These are phyloP conservation scores for Nigrospora oryzae DNA, from an alignment of 2,329 filamentous ascomycete genomes.

Conservation along the genomic window DNA sequence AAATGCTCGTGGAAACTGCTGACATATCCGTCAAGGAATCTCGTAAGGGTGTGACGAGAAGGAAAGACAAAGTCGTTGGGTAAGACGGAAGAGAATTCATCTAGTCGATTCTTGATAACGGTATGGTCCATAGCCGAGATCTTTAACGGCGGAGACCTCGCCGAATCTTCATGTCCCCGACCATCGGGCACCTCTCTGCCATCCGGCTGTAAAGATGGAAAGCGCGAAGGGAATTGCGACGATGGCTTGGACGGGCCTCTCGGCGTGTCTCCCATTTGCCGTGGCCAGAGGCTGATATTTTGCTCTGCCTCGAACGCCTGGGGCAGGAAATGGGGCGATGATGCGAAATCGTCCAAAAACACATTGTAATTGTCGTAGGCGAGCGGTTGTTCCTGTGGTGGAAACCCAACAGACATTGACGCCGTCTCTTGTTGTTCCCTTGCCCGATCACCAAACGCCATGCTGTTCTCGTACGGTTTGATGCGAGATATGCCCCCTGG, in stretches of 20 bases:
- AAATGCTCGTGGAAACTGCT: constrained; percentile 54
- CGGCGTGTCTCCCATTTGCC: constrained; percentile 27
- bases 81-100: constrained; percentile 52
- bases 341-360: constrained; percentile 48
- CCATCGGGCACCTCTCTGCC: constrained; percentile 33
- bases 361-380: constrained; percentile 49
- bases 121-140: constrained; percentile 47
- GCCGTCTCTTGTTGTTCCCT: constrained; percentile 33
- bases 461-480: constrained; percentile 40
- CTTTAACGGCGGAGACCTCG: constrained; percentile 29
- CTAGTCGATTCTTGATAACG: constrained; percentile 48
- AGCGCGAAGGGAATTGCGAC: constrained; percentile 45
- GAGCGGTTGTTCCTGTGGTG: constrained; percentile 27
- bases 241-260: constrained; percentile 36
- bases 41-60: constrained; percentile 58
- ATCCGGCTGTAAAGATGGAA: constrained; percentile 46
- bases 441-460: constrained; percentile 38
- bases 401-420: constrained; percentile 30
- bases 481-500: constrained; percentile 32
- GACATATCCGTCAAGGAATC: constrained; percentile 64
- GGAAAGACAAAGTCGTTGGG: constrained; percentile 59
- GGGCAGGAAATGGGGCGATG: constrained; percentile 46
- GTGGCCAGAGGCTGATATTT: constrained; percentile 42
- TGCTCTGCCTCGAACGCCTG: constrained; percentile 46
- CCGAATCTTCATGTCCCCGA: constrained; percentile 31